Evolutionary conservation across 192 early-diverging fungal genomes (phyloP), one percentile per base, ranked within the genome.

Genomic region (Backusella psychrophila): DNA sequence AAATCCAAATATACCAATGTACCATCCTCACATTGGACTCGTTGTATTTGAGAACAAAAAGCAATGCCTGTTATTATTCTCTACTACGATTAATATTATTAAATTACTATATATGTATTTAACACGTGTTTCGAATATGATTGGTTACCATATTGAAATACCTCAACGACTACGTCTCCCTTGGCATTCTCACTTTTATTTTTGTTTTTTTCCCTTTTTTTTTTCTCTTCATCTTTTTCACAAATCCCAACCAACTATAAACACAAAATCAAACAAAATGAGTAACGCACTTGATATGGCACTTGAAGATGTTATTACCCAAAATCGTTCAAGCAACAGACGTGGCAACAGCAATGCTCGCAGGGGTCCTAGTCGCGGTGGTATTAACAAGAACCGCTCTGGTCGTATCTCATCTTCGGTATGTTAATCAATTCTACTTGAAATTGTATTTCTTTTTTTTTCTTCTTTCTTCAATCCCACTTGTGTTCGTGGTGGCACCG

Each of bases 201-300:
- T 26, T 63, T 63, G 23, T 23, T 63, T 63, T 59, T 26, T 26
- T 63, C 29, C 26, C 56, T 11, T 63, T 63, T 63, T 63, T 29
- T 21, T 33, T 33, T 33, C 33, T 63, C 56, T 63, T 29, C 46
- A 49, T 63, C 23, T 63, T 63, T 33, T 63, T 8, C 56, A 63
- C 56, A 63, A 59, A 63, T 29, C 21, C 33, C 33, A 33, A 33
- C 33, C 33, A 33, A 33, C 33, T 33, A 33, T 29, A 63, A 3
- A 63, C 6, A 68, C 29, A 35, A 33, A 67, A 31, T 9, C 17
- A 67, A 17, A 29, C 23, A 71, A 49, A 71, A 71, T 71, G 70
- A 71, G 70, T 71, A 56, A 56, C 17, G 72, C 73, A 41, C 73
- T 79, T 19, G 77, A 79, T 75, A 79, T 79, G 77, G 72, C 77